Percentiles rank a stretch among this genome's conserved stretches.
Conservation (phyloP, 352 stramenopile species). For the Hyaloperonospora arabidopsidis region DNA sequence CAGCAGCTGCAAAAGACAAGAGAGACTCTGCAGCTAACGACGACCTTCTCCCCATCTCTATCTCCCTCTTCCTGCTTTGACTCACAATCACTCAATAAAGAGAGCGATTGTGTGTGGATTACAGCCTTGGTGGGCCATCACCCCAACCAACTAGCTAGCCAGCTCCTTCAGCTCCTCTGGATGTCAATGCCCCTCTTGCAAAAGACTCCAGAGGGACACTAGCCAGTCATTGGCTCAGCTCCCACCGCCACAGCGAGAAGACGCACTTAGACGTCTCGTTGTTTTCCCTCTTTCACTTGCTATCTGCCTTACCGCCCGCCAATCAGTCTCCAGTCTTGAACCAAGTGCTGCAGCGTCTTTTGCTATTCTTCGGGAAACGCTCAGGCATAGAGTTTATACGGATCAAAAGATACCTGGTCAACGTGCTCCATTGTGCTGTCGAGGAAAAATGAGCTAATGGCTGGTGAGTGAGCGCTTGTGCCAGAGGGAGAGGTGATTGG, state of each 20-base stretch:
- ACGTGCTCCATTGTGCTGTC: conserved; percentile 74
- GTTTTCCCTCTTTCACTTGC: conserved; percentile 1
- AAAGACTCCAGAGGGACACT: conserved; percentile 1
- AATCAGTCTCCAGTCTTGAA: conserved; percentile 1
- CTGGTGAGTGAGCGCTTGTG: background rate
- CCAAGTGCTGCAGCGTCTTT: no score
- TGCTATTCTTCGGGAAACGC: background rate
- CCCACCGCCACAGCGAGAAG: conserved; percentile 12
- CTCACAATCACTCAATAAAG: conserved; percentile 11
- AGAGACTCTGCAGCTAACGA: background rate
- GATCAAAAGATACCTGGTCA: conserved; percentile 55
- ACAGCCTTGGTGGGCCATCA: conserved; percentile 70
- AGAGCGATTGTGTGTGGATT: conserved; percentile 37
- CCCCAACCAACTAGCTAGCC: conserved; percentile 37
- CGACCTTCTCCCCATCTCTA: no score
- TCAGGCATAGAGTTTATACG: background rate
- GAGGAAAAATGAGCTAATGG: conserved; percentile 32
- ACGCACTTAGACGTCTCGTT: conserved; percentile 1
- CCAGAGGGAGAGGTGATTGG: no score
- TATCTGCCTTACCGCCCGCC: conserved; percentile 12
- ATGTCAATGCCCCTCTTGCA: background rate
- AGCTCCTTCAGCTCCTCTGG: conserved; percentile 23
- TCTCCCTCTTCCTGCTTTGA: conserved; percentile 3
- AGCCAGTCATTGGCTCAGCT: conserved; percentile 7
- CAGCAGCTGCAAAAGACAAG: background rate